Evolutionary conservation across 768 basidiomycete genomes (phyloP).

Genomic region (Boletus edulis): DNA sequence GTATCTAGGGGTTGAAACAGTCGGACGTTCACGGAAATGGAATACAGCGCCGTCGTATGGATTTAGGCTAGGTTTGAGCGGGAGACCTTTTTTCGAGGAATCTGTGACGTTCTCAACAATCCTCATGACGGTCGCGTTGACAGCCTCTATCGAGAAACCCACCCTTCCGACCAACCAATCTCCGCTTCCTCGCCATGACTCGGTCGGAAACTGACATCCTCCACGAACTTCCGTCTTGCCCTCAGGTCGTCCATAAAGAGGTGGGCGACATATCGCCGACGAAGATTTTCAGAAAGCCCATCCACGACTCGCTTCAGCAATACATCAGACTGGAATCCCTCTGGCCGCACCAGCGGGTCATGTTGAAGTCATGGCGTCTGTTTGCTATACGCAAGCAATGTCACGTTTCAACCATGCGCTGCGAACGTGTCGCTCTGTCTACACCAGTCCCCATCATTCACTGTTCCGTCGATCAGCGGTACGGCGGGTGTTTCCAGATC

Average conservation of each 20-base stretch:
- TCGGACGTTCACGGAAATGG: too few relatives aligned
- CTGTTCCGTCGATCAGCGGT: neutral
- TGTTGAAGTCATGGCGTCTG: too few relatives aligned
- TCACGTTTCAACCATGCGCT: neutral
- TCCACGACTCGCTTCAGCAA: neutral
- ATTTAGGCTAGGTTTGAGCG: too few relatives aligned
- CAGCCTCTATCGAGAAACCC: conserved; percentile 13
- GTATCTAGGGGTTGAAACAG: too few relatives aligned
- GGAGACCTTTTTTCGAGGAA: too few relatives aligned
- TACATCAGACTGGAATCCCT: neutral
- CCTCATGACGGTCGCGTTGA: too few relatives aligned
- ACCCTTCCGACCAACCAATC: neutral
- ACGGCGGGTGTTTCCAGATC: neutral
- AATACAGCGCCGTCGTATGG: too few relatives aligned
- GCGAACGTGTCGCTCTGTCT: neutral
- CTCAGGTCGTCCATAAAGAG: conserved; percentile 5
- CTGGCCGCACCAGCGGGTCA: neutral
- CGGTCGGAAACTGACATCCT: conserved; percentile 7
- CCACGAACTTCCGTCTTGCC: conserved; percentile 8
- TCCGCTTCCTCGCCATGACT: conserved; percentile 7
- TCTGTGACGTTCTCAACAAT: too few relatives aligned
- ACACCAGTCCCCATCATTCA: neutral
- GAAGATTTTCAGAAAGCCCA: neutral
- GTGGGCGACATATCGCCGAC: conserved; percentile 8
- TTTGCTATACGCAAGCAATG: too few relatives aligned